A percentile compares a stretch with the other conserved stretches of the same genome.
phyloP scores from a whole-genome alignment of 129 eudicot genomes.

The Helichrysum umbraculigerum region DNA sequence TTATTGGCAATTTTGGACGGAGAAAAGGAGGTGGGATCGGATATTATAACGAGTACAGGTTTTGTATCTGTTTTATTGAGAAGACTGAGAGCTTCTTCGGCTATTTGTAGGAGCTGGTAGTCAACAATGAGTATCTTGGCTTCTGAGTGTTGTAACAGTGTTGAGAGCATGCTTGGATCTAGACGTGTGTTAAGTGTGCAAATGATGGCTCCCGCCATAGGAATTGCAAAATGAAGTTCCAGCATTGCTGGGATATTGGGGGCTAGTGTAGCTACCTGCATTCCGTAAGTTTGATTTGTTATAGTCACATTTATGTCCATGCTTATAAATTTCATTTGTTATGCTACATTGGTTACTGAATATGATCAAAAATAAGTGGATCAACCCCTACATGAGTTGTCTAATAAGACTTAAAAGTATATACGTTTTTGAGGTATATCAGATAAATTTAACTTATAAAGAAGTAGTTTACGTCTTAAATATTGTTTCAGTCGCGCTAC shows the following conservation, averaged over 20 bases:
- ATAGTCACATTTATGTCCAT: too few relatives aligned
- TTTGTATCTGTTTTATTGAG: neutral
- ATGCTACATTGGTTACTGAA: too few relatives aligned
- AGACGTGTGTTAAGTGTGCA: neutral
- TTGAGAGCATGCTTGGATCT: neutral
- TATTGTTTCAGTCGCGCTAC: too few relatives aligned
- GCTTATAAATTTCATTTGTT: too few relatives aligned
- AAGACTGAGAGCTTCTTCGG: neutral
- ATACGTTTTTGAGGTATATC: too few relatives aligned
- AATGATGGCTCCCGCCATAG: neutral
- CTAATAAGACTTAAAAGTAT: too few relatives aligned
- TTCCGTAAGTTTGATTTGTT: neutral
- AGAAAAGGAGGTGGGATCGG: neutral
- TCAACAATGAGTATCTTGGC: neutral
- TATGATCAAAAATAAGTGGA: too few relatives aligned
- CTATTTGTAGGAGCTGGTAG: neutral
- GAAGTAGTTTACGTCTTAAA: too few relatives aligned
- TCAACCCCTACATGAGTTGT: too few relatives aligned
- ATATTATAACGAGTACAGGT: neutral
- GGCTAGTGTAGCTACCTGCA: neutral
- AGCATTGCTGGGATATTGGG: slow-evolving; percentile 1
- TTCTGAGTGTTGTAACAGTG: neutral
- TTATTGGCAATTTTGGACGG: neutral
- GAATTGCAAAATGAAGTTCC: slow-evolving; percentile 2
- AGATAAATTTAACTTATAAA: too few relatives aligned